phyloP scores from a whole-genome alignment of 495 filamentous ascomycete genomes.

The Hypoxylon lienhwacheense region DNA sequence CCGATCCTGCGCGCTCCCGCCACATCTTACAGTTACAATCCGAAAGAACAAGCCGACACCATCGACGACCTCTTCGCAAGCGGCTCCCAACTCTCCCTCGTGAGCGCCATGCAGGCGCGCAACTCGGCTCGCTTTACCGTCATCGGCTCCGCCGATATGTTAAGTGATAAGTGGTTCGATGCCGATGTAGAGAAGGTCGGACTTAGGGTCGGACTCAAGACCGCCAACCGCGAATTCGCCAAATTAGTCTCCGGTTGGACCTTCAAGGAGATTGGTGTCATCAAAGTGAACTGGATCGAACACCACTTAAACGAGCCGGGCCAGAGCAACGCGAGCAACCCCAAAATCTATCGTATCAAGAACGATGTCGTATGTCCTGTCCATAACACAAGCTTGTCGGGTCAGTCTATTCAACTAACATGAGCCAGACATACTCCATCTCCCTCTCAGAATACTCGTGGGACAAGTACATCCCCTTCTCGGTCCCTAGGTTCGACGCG shows the following conservation, averaged over 20 bases:
- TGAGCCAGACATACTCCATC: constrained; percentile 74
- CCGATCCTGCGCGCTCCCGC: constrained; percentile 78
- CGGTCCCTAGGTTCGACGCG: constrained; percentile 64
- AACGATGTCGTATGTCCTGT: constrained; percentile 83
- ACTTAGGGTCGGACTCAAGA: constrained; percentile 58
- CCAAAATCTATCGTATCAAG: constrained; percentile 92
- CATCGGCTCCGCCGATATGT: constrained; percentile 80
- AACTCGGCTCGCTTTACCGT: constrained; percentile 92
- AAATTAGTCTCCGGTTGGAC: constrained; percentile 84
- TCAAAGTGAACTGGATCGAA: constrained; percentile 80
- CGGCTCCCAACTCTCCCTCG: constrained; percentile 77
- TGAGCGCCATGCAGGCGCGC: constrained; percentile 83
- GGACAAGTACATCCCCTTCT: constrained; percentile 73
- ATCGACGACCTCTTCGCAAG: constrained; percentile 78
- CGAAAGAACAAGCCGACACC: constrained; percentile 76
- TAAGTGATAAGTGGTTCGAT: constrained; percentile 89
- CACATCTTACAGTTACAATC: constrained; percentile 92
- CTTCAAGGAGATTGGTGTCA: constrained; percentile 89
- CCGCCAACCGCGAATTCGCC: constrained; percentile 82
- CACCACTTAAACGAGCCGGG: constrained; percentile 69
- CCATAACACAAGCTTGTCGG: neutral
- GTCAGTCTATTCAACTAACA: constrained; percentile 6
- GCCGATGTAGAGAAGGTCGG: constrained; percentile 69
- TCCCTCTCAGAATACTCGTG: constrained; percentile 81
- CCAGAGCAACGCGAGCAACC: constrained; percentile 64